Percentiles rank a stretch among this genome's conserved stretches.
Conservation (phyloP, 2,329 filamentous ascomycete species). For the Xylaria sp. region DNA sequence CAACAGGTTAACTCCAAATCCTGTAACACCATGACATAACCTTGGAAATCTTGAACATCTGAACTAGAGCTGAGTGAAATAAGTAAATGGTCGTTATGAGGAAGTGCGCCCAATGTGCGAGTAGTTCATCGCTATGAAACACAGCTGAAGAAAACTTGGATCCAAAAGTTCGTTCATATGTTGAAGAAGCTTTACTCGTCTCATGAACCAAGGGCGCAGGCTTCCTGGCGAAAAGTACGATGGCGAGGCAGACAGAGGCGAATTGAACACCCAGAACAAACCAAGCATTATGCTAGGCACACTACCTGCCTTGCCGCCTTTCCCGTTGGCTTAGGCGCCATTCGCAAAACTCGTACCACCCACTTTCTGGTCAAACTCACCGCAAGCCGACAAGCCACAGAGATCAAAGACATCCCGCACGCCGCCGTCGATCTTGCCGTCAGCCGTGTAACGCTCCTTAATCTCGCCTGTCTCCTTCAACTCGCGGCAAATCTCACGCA, state of each 20-base stretch:
- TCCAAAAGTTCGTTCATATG: background rate
- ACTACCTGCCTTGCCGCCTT: background rate
- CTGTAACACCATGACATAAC: background rate
- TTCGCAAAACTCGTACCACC: background rate
- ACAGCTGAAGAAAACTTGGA: background rate
- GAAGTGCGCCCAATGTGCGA: no score
- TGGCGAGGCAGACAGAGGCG: background rate
- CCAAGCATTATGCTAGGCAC: background rate
- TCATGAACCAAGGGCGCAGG: background rate
- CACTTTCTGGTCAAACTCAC: background rate
- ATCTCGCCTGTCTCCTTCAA: constrained; percentile 48
- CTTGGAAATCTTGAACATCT: background rate
- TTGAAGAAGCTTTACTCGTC: background rate
- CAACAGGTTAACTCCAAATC: background rate
- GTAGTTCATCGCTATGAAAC: background rate
- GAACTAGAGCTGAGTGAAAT: background rate
- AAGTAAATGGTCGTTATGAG: no score
- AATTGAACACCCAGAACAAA: background rate
- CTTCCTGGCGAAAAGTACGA: background rate
- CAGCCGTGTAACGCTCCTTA: constrained; percentile 42
- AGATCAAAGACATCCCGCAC: constrained; percentile 2
- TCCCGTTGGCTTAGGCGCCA: no score
- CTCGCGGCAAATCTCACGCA: constrained; percentile 47
- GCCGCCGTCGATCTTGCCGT: constrained; percentile 23
- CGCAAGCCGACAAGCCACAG: background rate